Evolutionary conservation across 371 early-diverging fungal species (phyloP), one percentile per base, ranked within the genome.

Genomic region (Nematocida displodere): DNA sequence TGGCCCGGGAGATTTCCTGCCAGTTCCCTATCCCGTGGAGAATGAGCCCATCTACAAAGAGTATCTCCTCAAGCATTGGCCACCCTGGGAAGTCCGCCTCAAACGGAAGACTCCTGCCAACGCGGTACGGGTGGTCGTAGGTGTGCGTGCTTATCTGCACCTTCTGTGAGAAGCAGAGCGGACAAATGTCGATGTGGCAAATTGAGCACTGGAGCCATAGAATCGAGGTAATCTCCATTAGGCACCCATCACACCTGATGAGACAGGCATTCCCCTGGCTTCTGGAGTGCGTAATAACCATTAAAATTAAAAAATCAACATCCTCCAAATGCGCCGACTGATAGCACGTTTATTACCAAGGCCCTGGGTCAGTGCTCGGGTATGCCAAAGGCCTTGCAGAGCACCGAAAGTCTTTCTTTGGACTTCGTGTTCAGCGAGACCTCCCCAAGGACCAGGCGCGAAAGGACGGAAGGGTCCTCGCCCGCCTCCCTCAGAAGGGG

Each of bases 21-120:
- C 94, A 97, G 85, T 94, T 96, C 47, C 97, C 97, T 64, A 95
- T 86, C 22, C 97, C 98, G 83, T 87, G 90, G 80, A 88, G 87
- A 79, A 90, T 89, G 33, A 92, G 85, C 2, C 90, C 92, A 77
- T 95, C 93, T 37, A 95, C 88, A 77, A 98, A 85, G 54, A 93
- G 75, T 34, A 94, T 84, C 84, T 98, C 96, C 79, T 98, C 98
- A 64, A 95, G 91, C 4, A 94, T 92, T 48, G 89, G 90, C 98
- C 97, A 97, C 54, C 89, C 87, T 24, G 47, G 37, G 7, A 31
- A 40, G 22, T 75, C 39, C 11, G 67, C 49, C 44, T 39, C 42
- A 61, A 53, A 48, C 31, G 39, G 64, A 59, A 50, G 61, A 47
- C 80, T 77, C 78, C 87, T 88, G 79, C 91, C 87, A 42, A 93